A percentile compares a stretch with the other conserved stretches of the same genome.
phyloP scores from a whole-genome alignment of 2,329 filamentous ascomycete genomes.

The Fusarium longipes region DNA sequence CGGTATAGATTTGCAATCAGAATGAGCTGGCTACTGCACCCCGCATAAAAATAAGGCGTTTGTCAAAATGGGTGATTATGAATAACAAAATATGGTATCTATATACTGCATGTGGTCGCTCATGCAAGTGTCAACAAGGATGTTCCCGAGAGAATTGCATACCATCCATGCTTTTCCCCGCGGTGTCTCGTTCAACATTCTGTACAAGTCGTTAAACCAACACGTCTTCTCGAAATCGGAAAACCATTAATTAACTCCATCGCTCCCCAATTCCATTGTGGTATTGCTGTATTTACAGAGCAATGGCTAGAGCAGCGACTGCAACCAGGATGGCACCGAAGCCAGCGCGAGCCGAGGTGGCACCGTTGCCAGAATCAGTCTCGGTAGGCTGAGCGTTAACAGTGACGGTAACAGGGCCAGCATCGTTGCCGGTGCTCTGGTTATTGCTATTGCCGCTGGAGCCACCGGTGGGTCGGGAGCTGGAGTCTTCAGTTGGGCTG shows the following conservation, averaged over 20 bases:
- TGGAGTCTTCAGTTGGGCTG: constrained; percentile 16
- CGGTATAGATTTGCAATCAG: constrained; percentile 71
- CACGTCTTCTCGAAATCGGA: constrained; percentile 12
- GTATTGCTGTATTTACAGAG: constrained; percentile 35
- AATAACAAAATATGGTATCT: constrained; percentile 37
- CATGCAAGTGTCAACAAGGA: constrained; percentile 25
- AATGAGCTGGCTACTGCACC: constrained; percentile 20
- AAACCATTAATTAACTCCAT: constrained; percentile 11
- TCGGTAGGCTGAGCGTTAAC: constrained; percentile 20
- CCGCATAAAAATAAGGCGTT: constrained; percentile 16
- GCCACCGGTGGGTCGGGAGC: constrained; percentile 9
- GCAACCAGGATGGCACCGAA: constrained; percentile 40
- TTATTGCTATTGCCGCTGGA: constrained; percentile 5
- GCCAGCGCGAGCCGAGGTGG: constrained; percentile 33
- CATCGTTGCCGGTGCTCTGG: constrained; percentile 1
- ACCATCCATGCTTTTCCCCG: constrained; percentile 19
- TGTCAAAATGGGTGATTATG: constrained; percentile 6
- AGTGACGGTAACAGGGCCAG: constrained; percentile 42
- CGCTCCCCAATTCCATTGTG: neutral
- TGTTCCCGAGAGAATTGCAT: constrained; percentile 10
- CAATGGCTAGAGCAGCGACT: constrained; percentile 37
- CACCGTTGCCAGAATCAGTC: constrained; percentile 31
- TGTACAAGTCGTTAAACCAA: constrained; percentile 37
- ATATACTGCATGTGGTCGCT: constrained; percentile 34
- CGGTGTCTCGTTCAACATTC: constrained; percentile 41